phyloP scores from a whole-genome alignment of 2,329 filamentous ascomycete genomes.

The Ophiocordyceps unilateralis region DNA sequence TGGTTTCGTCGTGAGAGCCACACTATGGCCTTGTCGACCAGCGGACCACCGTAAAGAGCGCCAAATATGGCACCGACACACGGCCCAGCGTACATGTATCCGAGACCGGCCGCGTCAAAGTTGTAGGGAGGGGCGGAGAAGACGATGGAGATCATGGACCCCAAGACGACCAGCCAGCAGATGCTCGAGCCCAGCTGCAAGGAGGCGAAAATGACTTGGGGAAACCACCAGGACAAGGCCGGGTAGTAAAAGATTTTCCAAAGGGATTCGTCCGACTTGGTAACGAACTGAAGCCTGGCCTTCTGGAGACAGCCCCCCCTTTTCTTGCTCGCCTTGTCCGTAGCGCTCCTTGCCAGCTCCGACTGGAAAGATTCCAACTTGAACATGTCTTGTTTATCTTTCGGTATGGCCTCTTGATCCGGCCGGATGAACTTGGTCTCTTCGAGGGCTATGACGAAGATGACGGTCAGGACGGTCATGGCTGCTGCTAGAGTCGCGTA shows the following conservation, averaged over 20 bases:
- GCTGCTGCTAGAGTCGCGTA: conserved; percentile 9
- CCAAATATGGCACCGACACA: conserved; percentile 20
- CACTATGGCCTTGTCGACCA: conserved; percentile 19
- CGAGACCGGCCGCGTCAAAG: conserved; percentile 9
- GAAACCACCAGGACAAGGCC: conserved; percentile 11
- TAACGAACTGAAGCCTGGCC: conserved; percentile 3
- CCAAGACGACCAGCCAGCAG: conserved; percentile 1
- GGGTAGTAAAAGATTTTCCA: conserved; percentile 7
- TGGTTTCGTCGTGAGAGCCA: conserved; percentile 17
- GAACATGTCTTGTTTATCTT: neutral
- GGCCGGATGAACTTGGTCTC: conserved; percentile 13
- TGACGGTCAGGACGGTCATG: conserved; percentile 7
- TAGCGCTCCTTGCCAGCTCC: neutral
- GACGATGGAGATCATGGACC: neutral
- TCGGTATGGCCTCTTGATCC: neutral
- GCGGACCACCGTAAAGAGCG: conserved; percentile 16
- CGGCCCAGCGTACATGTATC: conserved; percentile 8
- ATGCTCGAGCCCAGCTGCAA: neutral
- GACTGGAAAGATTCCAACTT: neutral
- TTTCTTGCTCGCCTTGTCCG: neutral
- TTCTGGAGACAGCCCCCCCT: neutral
- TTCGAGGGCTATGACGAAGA: conserved; percentile 10
- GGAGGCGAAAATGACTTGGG: conserved; percentile 17
- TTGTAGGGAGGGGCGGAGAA: conserved; percentile 11
- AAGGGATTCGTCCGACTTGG: conserved; percentile 6